Conservation (phyloP, 768 basidiomycete species). For the Kwoniella mangroviensis region DNA sequence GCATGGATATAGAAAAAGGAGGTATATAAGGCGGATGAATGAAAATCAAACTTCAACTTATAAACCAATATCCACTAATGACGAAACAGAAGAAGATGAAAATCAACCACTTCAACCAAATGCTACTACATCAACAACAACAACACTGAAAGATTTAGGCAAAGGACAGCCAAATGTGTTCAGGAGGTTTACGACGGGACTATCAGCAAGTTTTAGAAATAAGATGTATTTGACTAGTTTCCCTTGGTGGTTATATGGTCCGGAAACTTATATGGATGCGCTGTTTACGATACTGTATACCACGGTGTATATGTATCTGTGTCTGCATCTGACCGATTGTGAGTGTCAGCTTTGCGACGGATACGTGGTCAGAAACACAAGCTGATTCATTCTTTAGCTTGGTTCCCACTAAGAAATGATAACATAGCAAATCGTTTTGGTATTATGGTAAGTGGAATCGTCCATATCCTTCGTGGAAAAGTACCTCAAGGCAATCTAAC, state of each 20-base stretch:
- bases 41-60: slow-evolving; percentile 1
- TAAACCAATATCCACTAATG: slow-evolving; percentile 10
- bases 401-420: slow-evolving; percentile 21
- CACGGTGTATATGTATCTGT: slow-evolving; percentile 21
- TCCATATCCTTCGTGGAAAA: too few species aligned
- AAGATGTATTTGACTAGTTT: slow-evolving; percentile 35
- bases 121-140: not conserved
- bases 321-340: slow-evolving; percentile 19
- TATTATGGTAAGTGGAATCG: slow-evolving; percentile 26
- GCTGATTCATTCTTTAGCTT: not conserved
- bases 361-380: not conserved
- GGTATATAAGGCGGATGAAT: not conserved
- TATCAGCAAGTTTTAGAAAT: slow-evolving; percentile 27
- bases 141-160: not conserved
- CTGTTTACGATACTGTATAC: slow-evolving; percentile 40
- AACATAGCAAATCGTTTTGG: slow-evolving; percentile 30
- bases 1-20: slow-evolving; percentile 11
- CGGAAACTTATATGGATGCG: slow-evolving; percentile 34
- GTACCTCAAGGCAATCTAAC: too few species aligned
- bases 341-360: slow-evolving; percentile 6
- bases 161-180: not conserved
- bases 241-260: slow-evolving; percentile 44
- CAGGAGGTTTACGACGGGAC: slow-evolving; percentile 15
- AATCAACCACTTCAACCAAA: not conserved
- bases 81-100: slow-evolving; percentile 4